Conservation (phyloP, 306 rosid species). For the Vachellia pachyceras region DNA sequence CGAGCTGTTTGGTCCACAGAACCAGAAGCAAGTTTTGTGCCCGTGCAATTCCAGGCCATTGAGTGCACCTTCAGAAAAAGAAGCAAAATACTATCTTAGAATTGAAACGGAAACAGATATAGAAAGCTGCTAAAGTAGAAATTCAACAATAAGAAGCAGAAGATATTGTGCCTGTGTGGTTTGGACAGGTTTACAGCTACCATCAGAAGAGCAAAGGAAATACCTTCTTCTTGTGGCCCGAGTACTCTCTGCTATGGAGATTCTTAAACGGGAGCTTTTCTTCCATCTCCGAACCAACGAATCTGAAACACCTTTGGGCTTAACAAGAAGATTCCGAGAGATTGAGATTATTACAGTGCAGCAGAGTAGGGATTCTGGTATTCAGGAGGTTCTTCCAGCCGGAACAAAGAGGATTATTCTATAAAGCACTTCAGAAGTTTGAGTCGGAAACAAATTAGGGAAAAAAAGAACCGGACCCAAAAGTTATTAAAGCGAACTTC, state of each 20-base stretch:
- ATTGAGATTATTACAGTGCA: background rate
- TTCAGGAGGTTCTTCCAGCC: background rate
- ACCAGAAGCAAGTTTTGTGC: conserved; percentile 53
- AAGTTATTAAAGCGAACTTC: background rate
- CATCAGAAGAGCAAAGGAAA: conserved; percentile 8
- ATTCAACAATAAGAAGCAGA: conserved; percentile 13
- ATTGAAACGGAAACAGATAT: background rate
- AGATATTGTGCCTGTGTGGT: conserved; percentile 1
- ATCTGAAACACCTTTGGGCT: conserved; percentile 29
- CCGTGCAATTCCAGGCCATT: conserved; percentile 94
- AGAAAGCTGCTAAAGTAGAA: background rate
- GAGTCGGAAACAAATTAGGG: background rate
- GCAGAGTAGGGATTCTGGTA: background rate
- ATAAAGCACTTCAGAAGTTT: background rate
- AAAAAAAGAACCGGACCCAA: background rate
- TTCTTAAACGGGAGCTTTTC: conserved; percentile 70
- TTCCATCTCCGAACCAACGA: conserved; percentile 56
- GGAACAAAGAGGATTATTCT: background rate
- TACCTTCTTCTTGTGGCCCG: conserved; percentile 96
- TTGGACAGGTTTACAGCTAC: conserved; percentile 28
- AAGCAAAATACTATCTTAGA: conserved; percentile 31
- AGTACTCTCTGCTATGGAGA: conserved; percentile 89
- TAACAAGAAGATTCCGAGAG: conserved; percentile 12
- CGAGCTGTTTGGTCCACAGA: no score
- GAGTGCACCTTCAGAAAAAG: conserved; percentile 72